Evolutionary conservation across 2,329 filamentous ascomycete genomes (phyloP).

Genomic region (Aspergillus hiratsukae): DNA sequence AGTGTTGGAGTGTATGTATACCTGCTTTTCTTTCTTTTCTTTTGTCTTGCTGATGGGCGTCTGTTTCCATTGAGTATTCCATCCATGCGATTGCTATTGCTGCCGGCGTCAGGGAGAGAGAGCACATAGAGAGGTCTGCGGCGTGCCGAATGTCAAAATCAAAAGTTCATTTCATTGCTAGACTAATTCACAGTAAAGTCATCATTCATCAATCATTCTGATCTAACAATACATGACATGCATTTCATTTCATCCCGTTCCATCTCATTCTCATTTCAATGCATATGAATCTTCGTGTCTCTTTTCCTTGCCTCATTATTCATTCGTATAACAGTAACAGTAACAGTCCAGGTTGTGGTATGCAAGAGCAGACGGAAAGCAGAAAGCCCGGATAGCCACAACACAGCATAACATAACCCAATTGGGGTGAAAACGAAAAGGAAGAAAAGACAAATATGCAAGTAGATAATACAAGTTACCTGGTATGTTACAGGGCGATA

Average conservation of each 20-base stretch:
- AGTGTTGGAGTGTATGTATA: not conserved
- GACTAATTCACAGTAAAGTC: not conserved
- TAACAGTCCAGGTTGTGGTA: not conserved
- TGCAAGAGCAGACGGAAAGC: not conserved
- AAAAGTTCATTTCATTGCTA: not conserved
- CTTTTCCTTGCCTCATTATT: not conserved
- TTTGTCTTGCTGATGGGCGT: not conserved
- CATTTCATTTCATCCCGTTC: not conserved
- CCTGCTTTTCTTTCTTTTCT: not conserved
- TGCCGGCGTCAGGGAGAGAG: not conserved
- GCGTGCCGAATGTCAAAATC: not conserved
- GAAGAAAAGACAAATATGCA: not conserved
- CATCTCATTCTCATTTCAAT: not conserved
- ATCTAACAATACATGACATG: not conserved
- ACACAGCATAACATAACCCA: not conserved
- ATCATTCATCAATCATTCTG: constrained; percentile 10
- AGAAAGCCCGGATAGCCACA: not conserved
- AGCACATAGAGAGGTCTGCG: not conserved
- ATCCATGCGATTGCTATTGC: not conserved
- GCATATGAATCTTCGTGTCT: not conserved
- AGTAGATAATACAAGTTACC: constrained; percentile 5
- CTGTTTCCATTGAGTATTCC: not conserved
- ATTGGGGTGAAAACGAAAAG: not conserved
- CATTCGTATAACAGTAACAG: not conserved
- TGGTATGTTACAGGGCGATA: not conserved